Evolutionary conservation across 352 stramenopile species (phyloP).

Genomic region (Phytophthora pinifolia): DNA sequence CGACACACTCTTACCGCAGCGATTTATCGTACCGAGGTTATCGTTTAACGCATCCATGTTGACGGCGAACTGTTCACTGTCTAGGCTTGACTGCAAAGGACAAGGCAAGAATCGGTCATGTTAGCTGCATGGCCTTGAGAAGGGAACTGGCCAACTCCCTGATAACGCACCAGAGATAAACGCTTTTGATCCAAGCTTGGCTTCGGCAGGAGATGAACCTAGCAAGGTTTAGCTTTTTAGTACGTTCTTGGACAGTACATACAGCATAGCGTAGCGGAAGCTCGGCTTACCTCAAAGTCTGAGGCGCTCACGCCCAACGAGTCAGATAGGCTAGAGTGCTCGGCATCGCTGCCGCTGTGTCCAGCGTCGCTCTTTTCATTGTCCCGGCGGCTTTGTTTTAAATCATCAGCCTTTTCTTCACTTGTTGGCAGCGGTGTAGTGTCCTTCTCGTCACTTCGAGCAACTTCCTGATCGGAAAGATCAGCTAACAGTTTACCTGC

Average conservation of each 20-base stretch:
- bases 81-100: slow-evolving; percentile 54
- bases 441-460: slow-evolving; percentile 10
- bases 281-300: slow-evolving; percentile 67
- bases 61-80: slow-evolving; percentile 76
- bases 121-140: background rate
- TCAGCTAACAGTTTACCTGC: background rate
- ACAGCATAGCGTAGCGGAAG: background rate
- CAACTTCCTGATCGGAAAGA: background rate
- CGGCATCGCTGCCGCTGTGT: slow-evolving; percentile 17
- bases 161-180: slow-evolving; percentile 47
- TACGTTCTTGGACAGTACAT: too few relatives aligned
- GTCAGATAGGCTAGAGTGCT: slow-evolving; percentile 54
- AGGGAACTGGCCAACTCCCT: background rate
- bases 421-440: background rate
- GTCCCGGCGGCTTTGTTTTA: background rate
- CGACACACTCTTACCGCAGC: too few relatives aligned
- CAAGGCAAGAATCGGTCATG: background rate
- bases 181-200: slow-evolving; percentile 43
- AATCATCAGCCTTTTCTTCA: background rate
- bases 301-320: slow-evolving; percentile 74
- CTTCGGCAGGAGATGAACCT: slow-evolving; percentile 54
- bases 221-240: background rate
- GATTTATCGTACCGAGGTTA: slow-evolving; percentile 33
- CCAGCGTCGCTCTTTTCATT: background rate
- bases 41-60: slow-evolving; percentile 60